Conservation (phyloP, 352 stramenopile genomes). For the Phytophthora kernoviae region DNA sequence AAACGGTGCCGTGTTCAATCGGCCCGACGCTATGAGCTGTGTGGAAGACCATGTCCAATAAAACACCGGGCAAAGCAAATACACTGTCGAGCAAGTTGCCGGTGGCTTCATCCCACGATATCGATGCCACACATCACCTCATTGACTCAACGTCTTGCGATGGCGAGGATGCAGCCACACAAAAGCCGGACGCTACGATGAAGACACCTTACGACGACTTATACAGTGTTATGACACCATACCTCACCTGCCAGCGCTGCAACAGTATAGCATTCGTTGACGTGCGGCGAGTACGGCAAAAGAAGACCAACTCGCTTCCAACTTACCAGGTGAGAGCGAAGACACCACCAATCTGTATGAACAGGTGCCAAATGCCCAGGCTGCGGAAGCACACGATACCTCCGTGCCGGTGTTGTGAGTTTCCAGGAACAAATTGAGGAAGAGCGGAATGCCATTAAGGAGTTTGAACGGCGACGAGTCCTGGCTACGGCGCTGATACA, state of each 20-base stretch:
- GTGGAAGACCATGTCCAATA: constrained; percentile 12
- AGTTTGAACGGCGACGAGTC: constrained; percentile 60
- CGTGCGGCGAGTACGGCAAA: constrained; percentile 48
- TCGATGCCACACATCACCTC: background rate
- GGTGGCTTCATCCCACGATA: background rate
- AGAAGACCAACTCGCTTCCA: constrained; percentile 20
- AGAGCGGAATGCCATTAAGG: constrained; percentile 58
- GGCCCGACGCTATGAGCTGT: constrained; percentile 4
- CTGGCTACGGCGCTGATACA: constrained; percentile 63
- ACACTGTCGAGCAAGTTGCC: background rate
- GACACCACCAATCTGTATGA: constrained; percentile 45
- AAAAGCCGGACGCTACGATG: constrained; percentile 1
- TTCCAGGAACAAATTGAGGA: constrained; percentile 82
- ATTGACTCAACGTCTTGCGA: background rate
- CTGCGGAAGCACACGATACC: constrained; percentile 71
- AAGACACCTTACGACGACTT: constrained; percentile 16
- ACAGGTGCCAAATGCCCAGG: constrained; percentile 64
- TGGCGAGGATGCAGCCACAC: background rate
- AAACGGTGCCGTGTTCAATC: constrained; percentile 15
- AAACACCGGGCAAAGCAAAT: constrained; percentile 4
- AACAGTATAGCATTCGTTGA: constrained; percentile 84
- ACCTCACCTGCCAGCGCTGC: constrained; percentile 78
- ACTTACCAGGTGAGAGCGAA: constrained; percentile 7
- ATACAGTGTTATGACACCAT: constrained; percentile 55
- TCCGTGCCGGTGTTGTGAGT: constrained; percentile 71